Evolutionary conservation across 768 basidiomycete species (phyloP), one percentile per base, ranked within the genome.

Genomic region (Psilocybe azurescens): DNA sequence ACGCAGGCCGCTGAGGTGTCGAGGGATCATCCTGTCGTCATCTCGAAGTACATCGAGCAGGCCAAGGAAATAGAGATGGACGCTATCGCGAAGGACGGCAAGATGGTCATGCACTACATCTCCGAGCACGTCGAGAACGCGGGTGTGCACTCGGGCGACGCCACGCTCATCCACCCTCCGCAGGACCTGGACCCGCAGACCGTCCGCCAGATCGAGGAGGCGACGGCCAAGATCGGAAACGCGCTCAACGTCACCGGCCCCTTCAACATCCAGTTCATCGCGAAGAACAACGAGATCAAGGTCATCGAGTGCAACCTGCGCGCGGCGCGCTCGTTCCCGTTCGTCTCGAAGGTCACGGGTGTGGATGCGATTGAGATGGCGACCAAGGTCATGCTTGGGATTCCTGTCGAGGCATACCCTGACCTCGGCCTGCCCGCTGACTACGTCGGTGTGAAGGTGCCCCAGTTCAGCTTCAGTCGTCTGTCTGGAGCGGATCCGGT

Each of bases 11-110:
- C 96, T 20, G 95, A 93, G 57, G 95, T 99, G 59, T 99, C 97
- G 47, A 89, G 74, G 53, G 74, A 77, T 36, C 93, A 97, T 70
- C 97, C 97, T 1, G 96, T 98, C 65, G 97, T 99, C 69, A 99
- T 99, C 77, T 92, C 94, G 65, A 99, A 99, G 77, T 99, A 97
- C 79, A 97, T 99, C 74, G 97, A 99, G 75, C 94, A 97, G 74
- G 97, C 97, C 32, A 99, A 99, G 83, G 97, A 99, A 79, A 99
- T 99, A 67, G 97, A 99, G 82, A 98, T 99, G 95, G 97, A 99
- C 71, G 97, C 97, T 20, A 88, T 99, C 41, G 97, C 97, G 36
- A 93, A 93, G 77, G 94, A 94, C 71, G 97, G 97, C 20, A 94
- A 97, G 81, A 90, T 99, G 87, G 84, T 98, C 75, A 98, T 99